Evolutionary conservation across 2,329 filamentous ascomycete genomes (phyloP), one percentile per base, ranked within the genome.

Genomic region (Canariomyces notabilis): DNA sequence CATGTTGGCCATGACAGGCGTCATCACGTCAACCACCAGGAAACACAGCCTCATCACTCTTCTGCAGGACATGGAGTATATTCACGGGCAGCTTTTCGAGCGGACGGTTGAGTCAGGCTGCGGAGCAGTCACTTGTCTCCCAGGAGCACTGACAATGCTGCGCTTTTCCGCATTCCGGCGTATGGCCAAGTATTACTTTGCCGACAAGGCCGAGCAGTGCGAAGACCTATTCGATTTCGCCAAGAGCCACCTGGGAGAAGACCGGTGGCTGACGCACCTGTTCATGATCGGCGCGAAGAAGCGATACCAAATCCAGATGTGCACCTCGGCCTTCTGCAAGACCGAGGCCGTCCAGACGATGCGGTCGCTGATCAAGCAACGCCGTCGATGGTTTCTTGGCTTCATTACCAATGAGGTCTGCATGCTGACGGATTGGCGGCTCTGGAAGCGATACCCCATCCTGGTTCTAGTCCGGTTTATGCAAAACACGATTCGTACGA

Each of bases 101-200:
- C 83, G 91, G 46, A 94, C 90, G 0, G 90, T 97, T 23, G 91
- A 98, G 63, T 96, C 91, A 5, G 88, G 86, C 6, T 96, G 91
- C 63, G 91, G 91, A 42, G 82, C 91, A 5, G 91, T 98, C 38
- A 97, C 91, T 26, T 98, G 91, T 66, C 75, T 98, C 38, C 93
- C 93, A 0, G 91, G 93, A 21, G 91, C 91, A n/a, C 70, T 97
- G 56, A 97, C 91, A 1, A 95, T 96, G 72, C 73, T 98, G 44
- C 87, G 93, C 43, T 95, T 96, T 68, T 96, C 91, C 2, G 93
- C 93, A 5, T 97, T 98, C 68, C 80, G 90, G 48, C 85, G 87
- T 61, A 96, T 98, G 89, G 89, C 91, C 61, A 95, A 94, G 63
- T 95, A 95, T 69, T 97, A 98, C 69, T 98, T 98, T 65, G 89